These are phyloP conservation scores for Brettanomyces bruxellensis DNA, from an alignment of 805 yeast genomes.

Conservation along the genomic window DNA sequence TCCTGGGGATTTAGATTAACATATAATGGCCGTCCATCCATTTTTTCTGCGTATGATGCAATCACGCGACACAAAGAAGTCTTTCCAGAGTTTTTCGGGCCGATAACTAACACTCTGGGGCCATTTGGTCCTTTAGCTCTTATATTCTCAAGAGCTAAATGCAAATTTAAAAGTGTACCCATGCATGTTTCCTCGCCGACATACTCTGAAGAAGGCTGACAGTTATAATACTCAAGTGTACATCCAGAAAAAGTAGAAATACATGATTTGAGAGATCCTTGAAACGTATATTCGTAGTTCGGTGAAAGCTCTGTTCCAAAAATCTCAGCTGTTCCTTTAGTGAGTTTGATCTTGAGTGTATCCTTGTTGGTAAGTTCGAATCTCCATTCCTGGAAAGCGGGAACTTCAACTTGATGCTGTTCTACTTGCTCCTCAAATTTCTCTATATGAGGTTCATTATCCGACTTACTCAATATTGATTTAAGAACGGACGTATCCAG, in stretches of 20 bases:
- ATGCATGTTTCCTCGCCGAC: conserved; percentile 64
- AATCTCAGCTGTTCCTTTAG: conserved; percentile 74
- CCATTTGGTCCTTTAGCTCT: conserved; percentile 23
- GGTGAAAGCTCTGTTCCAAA: conserved; percentile 88
- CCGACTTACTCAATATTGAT: conserved; percentile 11
- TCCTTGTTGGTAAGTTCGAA: conserved; percentile 50
- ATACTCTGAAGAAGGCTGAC: conserved; percentile 43
- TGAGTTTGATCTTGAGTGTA: conserved; percentile 39
- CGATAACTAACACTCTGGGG: conserved; percentile 65
- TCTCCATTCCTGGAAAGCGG: conserved; percentile 58
- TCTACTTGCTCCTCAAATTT: conserved; percentile 1
- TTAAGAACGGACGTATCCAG: conserved; percentile 11
- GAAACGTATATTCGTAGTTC: conserved; percentile 51
- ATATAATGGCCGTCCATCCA: conserved; percentile 56
- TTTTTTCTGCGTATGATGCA: conserved; percentile 66
- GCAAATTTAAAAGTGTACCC: conserved; percentile 56
- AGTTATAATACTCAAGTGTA: conserved; percentile 40
- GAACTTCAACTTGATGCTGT: conserved; percentile 7
- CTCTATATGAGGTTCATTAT: conserved; percentile 1
- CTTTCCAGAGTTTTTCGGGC: conserved; percentile 70
- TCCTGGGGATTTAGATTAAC: conserved; percentile 73
- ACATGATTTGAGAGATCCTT: conserved; percentile 42
- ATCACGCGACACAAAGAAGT: conserved; percentile 63
- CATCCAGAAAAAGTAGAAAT: conserved; percentile 62
- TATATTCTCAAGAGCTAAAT: conserved; percentile 63